phyloP scores from a whole-genome alignment of 2,329 filamentous ascomycete species.

The Fonsecaea pedrosoi region DNA sequence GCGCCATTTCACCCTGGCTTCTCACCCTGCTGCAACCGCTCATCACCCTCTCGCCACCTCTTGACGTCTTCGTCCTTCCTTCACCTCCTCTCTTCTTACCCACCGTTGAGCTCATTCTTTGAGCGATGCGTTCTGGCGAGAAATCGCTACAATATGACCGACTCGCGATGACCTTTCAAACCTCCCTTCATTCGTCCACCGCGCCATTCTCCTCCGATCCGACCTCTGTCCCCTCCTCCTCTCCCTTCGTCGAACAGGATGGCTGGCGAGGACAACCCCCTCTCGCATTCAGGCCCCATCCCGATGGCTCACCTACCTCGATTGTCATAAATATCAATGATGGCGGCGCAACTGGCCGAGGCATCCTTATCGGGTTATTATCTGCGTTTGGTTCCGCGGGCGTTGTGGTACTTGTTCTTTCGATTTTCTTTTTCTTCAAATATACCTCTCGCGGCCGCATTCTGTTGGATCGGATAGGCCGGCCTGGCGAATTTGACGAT shows the following conservation, averaged over 20 bases:
- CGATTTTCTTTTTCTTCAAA: constrained; percentile 90
- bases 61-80: constrained; percentile 15
- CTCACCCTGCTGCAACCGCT: constrained; percentile 15
- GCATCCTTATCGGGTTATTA: constrained; percentile 91
- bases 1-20: constrained; percentile 24
- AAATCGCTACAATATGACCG: constrained; percentile 35
- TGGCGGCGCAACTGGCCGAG: constrained; percentile 67
- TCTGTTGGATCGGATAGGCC: constrained; percentile 87
- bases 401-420: constrained; percentile 78
- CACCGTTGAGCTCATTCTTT: constrained; percentile 20
- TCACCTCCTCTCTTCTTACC: constrained; percentile 7
- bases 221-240: constrained; percentile 25
- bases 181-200: constrained; percentile 28
- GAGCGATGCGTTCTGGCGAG: constrained; percentile 37
- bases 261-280: constrained; percentile 25
- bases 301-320: constrained; percentile 33
- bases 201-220: constrained; percentile 28
- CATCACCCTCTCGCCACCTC: constrained; percentile 33
- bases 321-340: constrained; percentile 48
- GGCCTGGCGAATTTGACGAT: constrained; percentile 96
- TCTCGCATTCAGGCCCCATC: constrained; percentile 22
- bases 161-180: constrained; percentile 36
- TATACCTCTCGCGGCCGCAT: constrained; percentile 89
- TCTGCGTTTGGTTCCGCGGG: constrained; percentile 92
- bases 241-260: constrained; percentile 22